Conservation (phyloP, 805 yeast species). For the Yamadazyma laniorum region DNA sequence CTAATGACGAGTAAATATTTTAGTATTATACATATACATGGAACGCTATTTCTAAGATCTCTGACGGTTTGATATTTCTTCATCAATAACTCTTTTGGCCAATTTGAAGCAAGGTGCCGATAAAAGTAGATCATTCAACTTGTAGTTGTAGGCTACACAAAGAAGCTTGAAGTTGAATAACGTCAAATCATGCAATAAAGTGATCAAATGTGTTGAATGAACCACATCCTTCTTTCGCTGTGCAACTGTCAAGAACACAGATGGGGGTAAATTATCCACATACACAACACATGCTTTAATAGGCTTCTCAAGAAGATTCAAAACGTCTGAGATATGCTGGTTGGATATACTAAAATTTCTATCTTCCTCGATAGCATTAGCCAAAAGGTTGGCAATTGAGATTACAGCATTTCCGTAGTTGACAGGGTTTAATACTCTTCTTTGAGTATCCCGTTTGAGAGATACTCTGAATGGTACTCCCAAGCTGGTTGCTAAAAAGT, state of each 20-base stretch:
- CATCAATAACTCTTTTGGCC: constrained; percentile 72
- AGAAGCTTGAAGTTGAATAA: constrained; percentile 63
- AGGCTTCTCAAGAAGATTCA: constrained; percentile 59
- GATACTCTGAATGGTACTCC: constrained; percentile 40
- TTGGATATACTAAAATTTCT: constrained; percentile 52
- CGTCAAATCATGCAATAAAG: constrained; percentile 60
- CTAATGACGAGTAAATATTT: neutral
- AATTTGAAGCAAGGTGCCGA: constrained; percentile 62
- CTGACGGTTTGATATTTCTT: constrained; percentile 44
- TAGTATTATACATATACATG: constrained; percentile 3
- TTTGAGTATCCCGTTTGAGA: constrained; percentile 53
- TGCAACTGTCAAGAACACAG: constrained; percentile 42
- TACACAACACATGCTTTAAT: constrained; percentile 43
- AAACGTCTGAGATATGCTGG: constrained; percentile 53
- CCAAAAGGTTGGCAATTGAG: constrained; percentile 54
- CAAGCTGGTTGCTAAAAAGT: constrained; percentile 28
- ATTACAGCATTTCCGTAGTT: constrained; percentile 62
- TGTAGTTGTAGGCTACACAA: constrained; percentile 60
- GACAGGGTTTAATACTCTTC: constrained; percentile 57
- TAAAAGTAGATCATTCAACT: constrained; percentile 62
- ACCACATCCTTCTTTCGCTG: constrained; percentile 17
- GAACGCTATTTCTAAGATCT: neutral
- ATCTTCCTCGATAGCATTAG: constrained; percentile 65
- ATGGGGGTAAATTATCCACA: constrained; percentile 41
- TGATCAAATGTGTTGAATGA: constrained; percentile 40